Evolutionary conservation across 2,329 filamentous ascomycete genomes (phyloP).

Genomic region (Arthrobotrys entomopaga): DNA sequence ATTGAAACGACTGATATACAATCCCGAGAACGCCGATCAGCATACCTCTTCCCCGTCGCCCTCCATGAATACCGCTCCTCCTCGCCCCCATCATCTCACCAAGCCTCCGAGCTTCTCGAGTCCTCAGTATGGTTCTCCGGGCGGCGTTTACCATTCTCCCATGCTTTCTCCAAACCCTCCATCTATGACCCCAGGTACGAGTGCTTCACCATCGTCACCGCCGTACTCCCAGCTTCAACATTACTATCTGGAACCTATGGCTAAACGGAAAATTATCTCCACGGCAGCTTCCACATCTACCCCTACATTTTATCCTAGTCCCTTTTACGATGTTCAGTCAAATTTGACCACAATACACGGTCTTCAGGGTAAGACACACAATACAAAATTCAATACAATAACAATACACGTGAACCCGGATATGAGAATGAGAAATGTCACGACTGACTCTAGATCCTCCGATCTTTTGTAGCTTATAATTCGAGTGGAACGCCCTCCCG

Average conservation of each 20-base stretch:
- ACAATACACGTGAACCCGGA: too few relatives aligned
- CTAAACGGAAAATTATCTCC: slow-evolving; percentile 29
- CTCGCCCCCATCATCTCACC: slow-evolving; percentile 17
- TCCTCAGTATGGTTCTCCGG: slow-evolving; percentile 13
- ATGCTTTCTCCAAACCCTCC: slow-evolving; percentile 50
- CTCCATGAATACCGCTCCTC: slow-evolving; percentile 36
- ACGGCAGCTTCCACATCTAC: slow-evolving; percentile 59
- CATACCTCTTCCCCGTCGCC: slow-evolving; percentile 33
- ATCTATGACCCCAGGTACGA: slow-evolving; percentile 46
- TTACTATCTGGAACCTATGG: slow-evolving; percentile 50
- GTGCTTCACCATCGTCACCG: slow-evolving; percentile 25
- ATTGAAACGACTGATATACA: slow-evolving; percentile 51
- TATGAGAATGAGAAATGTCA: background rate
- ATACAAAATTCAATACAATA: too few relatives aligned
- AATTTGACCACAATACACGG: slow-evolving; percentile 64
- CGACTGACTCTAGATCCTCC: slow-evolving; percentile 4
- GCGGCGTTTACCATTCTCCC: slow-evolving; percentile 43
- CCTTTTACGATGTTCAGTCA: slow-evolving; percentile 80
- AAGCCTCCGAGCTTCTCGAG: slow-evolving; percentile 22
- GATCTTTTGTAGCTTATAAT: slow-evolving; percentile 14
- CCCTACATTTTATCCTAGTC: slow-evolving; percentile 76
- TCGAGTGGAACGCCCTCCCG: background rate
- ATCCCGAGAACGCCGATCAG: slow-evolving; percentile 34
- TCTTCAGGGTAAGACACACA: slow-evolving; percentile 24
- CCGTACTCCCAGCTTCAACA: slow-evolving; percentile 31